phyloP scores from a whole-genome alignment of 2,329 filamentous ascomycete species.

The Alternaria incomplexa region DNA sequence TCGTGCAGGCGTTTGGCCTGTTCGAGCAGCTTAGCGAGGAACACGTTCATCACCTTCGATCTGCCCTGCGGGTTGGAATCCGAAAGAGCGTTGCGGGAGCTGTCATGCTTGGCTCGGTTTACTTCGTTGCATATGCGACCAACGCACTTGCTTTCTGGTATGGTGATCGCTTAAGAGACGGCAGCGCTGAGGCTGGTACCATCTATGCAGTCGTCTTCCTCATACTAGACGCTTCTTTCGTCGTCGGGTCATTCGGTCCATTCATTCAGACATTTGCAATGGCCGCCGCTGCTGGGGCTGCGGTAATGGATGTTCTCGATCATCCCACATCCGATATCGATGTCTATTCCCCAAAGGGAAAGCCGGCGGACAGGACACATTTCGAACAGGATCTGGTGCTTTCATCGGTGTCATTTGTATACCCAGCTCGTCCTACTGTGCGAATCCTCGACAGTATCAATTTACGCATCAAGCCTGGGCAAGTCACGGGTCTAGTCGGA shows the following conservation, averaged over 20 bases:
- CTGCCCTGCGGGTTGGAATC: constrained; percentile 46
- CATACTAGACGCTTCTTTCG: constrained; percentile 68
- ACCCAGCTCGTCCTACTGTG: constrained; percentile 52
- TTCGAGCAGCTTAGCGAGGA: constrained; percentile 48
- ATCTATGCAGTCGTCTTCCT: constrained; percentile 70
- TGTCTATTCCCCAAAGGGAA: constrained; percentile 43
- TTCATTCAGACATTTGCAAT: constrained; percentile 63
- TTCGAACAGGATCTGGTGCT: constrained; percentile 45
- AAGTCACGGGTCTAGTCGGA: constrained; percentile 55
- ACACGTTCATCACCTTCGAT: constrained; percentile 44
- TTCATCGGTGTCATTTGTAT: constrained; percentile 51
- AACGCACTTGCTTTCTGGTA: constrained; percentile 57
- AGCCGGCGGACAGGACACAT: constrained; percentile 18
- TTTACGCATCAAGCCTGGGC: constrained; percentile 46
- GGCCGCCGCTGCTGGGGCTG: constrained; percentile 59
- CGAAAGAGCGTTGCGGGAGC: constrained; percentile 51
- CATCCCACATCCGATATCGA: constrained; percentile 48
- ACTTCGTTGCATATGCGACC: constrained; percentile 54
- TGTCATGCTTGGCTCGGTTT: constrained; percentile 52
- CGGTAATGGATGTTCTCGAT: constrained; percentile 54
- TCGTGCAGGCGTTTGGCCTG: constrained; percentile 57
- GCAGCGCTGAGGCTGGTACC: constrained; percentile 53
- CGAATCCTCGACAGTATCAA: constrained; percentile 49
- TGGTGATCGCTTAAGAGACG: constrained; percentile 41
- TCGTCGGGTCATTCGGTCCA: constrained; percentile 68